Evolutionary conservation across 2,329 filamentous ascomycete genomes (phyloP), one percentile per base, ranked within the genome.

Genomic region (Aspergillus arachidicola): DNA sequence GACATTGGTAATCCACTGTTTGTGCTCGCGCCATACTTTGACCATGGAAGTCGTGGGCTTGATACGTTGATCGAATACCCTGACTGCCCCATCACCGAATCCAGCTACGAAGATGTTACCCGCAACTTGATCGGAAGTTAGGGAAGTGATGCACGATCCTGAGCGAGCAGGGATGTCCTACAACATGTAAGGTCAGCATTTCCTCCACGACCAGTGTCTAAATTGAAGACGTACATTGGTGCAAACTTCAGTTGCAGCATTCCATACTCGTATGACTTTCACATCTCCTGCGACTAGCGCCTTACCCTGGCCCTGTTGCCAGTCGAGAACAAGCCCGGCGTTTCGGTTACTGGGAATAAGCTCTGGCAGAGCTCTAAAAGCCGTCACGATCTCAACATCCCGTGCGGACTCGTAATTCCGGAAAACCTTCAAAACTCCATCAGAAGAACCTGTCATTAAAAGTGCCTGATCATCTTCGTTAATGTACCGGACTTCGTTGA

Each of bases 391-490:
- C 79, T 96, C 91, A 32, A 95, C 89, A 58, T 89, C 85, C 66
- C 85, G 85, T 54, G 89, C 85, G 26, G 87, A 88, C 70, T 97
- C 93, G 76, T 99, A 99, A 75, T 95, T 91, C 67, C 93, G 89
- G 80, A 96, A 99, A 36, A 98, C 89, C 66, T 96, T 92, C 67
- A 99, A 87, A 21, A 98, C 92, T 58, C 95, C 95, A 73, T 99
- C 95, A 1, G 93, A 97, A 9, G 94, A 96, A 1, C 95, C 95
- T 0, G 93, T 97, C 87, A 99, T 93, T 61, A 99, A 81, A 67
- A 98, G 87, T 3, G 94, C 95, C 74, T 96, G 93, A 75, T 99
- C 95, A 71, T 99, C 95, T 78, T 99, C 95, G 70, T 99, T 99
- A 82, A 99, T 96, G 78, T 98, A 97, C 61, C 93, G 92, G 75